Evolutionary conservation across 2,329 filamentous ascomycete genomes (phyloP), one percentile per base, ranked within the genome.

Genomic region (Aspergillus uvarum): DNA sequence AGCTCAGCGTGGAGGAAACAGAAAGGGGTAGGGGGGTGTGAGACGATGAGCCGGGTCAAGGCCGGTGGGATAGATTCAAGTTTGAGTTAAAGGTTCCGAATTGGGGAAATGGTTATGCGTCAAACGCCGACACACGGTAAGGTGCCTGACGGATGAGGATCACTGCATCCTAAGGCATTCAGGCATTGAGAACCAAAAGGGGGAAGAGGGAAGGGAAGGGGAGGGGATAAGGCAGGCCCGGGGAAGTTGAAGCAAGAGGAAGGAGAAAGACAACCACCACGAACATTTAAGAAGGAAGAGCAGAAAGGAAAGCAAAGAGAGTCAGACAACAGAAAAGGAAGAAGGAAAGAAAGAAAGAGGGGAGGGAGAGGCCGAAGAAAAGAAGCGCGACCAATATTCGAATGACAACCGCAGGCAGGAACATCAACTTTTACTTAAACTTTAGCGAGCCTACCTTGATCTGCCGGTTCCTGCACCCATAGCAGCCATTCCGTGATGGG

Each of bases 371-470:
- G 38, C 26, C 54, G 44, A 24, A 47, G 54, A 56, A 44, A 35
- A 35, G 24, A 16, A 54, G 35, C 51, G 47, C 14, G 16, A 42
- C 16, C 14, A 42, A 42, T 42, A n/a, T 42, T 42, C 14, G 16
- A 42, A 42, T 16, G 38, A 42, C 6, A 14, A 42, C 38, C 16
- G 35, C 51, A 44, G 51, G 52, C 52, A n/a, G 42, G 42, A 19
- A 19, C 53, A 47, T 21, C 53, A 32, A 55, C 42, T 55, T 55
- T 48, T 31, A 47, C 35, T 32, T 32, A 55, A 55, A 29, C 51
- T 53, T 42, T 22, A 48, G 44, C 44, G 31, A 50, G 63, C 67
- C 51, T 63, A 70, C 67, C 62, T 66, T 67, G 58, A 66, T 61
- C 58, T 61, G 65, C 42, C 62, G 56, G 49, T 54, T 56, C 47